phyloP scores from a whole-genome alignment of 106 monocot species.

The Dendrobium huoshanense region DNA sequence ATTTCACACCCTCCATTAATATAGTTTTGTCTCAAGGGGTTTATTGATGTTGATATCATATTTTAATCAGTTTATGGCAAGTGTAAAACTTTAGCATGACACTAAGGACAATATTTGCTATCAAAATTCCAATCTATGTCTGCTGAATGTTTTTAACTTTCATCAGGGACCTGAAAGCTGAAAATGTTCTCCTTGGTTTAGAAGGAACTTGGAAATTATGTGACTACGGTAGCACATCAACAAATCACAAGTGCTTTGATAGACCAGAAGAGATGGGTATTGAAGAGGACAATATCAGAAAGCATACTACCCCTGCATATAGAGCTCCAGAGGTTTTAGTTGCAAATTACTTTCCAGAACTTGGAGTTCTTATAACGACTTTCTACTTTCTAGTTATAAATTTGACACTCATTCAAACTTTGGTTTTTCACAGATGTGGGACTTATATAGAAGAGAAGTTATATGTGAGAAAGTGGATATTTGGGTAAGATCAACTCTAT shows the following conservation, averaged over 20 bases:
- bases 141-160: constrained; percentile 1
- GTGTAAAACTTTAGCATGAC: neutral
- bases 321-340: constrained; percentile 87
- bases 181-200: constrained; percentile 90
- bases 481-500: constrained; percentile 56
- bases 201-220: constrained; percentile 94
- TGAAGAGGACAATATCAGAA: constrained; percentile 98
- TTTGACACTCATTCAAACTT: constrained; percentile 4
- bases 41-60: neutral
- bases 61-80: neutral
- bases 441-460: constrained; percentile 84
- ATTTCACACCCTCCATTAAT: neutral
- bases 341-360: neutral
- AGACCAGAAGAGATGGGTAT: constrained; percentile 97
- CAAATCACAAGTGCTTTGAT: constrained; percentile 90
- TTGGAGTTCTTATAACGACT: neutral
- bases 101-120: neutral
- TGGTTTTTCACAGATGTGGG: constrained; percentile 89
- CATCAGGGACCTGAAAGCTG: constrained; percentile 86
- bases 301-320: constrained; percentile 97
- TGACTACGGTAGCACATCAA: constrained; percentile 94
- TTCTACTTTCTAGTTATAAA: neutral
- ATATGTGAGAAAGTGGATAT: constrained; percentile 99
- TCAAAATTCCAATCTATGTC: neutral
- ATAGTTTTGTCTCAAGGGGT: neutral